A percentile compares a stretch with the other conserved stretches of the same genome.
These are phyloP conservation scores for Coemansia sp. DNA, from an alignment of 192 early-diverging fungal genomes.

Conservation along the genomic window DNA sequence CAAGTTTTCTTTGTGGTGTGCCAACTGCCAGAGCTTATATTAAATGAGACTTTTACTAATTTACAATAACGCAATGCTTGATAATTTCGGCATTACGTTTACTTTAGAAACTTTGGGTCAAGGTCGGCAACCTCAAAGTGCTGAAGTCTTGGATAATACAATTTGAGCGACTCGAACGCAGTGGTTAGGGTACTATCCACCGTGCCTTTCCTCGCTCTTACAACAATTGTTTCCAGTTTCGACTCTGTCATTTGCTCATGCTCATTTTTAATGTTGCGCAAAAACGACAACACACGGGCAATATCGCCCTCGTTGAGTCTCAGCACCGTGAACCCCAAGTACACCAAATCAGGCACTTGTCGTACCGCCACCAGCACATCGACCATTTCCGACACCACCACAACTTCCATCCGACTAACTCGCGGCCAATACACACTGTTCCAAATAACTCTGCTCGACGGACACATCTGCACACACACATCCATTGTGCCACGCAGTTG, in stretches of 20 bases:
- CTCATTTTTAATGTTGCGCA: background rate
- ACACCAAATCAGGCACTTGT: no score
- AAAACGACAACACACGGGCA: background rate
- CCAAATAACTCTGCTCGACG: background rate
- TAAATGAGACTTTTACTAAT: no score
- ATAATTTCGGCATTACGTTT: background rate
- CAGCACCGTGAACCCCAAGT: background rate
- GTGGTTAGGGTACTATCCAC: background rate
- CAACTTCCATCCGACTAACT: background rate
- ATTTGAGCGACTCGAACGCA: background rate
- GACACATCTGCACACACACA: background rate
- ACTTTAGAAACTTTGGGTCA: background rate
- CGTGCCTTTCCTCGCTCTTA: background rate
- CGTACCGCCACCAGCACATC: no score
- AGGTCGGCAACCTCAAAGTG: background rate
- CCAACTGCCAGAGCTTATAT: no score
- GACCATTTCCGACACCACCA: no score
- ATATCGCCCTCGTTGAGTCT: background rate
- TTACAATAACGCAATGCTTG: no score
- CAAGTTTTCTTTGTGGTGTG: no score
- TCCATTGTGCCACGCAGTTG: background rate
- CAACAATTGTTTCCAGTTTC: background rate
- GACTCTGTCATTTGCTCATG: background rate
- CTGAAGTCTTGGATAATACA: background rate
- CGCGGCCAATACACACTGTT: background rate